Evolutionary conservation across 2,329 filamentous ascomycete genomes (phyloP).

Genomic region (Seiridium cupressi): DNA sequence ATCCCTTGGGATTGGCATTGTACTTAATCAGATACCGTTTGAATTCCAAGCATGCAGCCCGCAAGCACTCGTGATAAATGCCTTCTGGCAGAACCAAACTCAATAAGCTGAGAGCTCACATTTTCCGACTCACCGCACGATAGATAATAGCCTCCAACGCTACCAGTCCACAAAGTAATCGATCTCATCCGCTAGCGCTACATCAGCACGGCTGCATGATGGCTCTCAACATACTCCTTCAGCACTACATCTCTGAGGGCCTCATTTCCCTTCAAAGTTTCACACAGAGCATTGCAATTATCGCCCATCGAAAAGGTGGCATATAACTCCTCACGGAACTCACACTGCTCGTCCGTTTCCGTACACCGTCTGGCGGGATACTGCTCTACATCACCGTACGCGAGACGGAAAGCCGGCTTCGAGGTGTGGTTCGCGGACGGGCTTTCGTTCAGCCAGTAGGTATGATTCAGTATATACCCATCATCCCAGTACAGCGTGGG

Average conservation of each 20-base stretch:
- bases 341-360: constrained; percentile 18
- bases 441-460: constrained; percentile 12
- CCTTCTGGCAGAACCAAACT: too few species aligned
- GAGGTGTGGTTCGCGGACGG: neutral
- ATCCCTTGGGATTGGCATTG: too few species aligned
- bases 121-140: too few species aligned
- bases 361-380: constrained; percentile 15
- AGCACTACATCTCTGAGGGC: neutral
- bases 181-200: neutral
- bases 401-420: constrained; percentile 19
- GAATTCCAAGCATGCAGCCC: constrained; percentile 1
- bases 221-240: neutral
- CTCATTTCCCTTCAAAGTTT: neutral
- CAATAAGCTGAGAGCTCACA: too few species aligned
- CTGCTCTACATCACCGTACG: constrained; percentile 19
- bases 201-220: neutral
- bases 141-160: too few species aligned
- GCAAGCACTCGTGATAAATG: neutral
- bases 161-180: neutral
- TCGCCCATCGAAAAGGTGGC: constrained; percentile 12
- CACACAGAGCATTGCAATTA: constrained; percentile 11
- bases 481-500: constrained; percentile 18
- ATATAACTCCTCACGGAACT: constrained; percentile 11
- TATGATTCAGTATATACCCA: constrained; percentile 16
- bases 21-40: neutral